These are phyloP conservation scores for Cardiospermum halicacabum DNA, from an alignment of 345 rosid species.

Conservation along the genomic window DNA sequence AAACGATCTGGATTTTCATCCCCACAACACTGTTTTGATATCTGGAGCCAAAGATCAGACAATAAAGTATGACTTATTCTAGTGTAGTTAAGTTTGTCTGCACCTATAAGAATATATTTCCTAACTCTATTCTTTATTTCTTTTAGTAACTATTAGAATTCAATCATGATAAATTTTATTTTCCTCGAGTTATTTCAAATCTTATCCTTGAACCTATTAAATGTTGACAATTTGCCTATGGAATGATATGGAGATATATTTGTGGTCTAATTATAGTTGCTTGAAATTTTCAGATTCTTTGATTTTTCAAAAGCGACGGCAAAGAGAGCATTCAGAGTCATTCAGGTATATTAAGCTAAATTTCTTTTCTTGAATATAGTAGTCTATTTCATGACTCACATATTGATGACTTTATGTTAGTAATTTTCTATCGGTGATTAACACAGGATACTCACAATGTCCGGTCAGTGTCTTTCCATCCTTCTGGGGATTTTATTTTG, in stretches of 20 bases:
- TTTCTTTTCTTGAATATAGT: constrained; percentile 10
- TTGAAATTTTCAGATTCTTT: constrained; percentile 50
- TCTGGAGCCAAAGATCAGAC: constrained; percentile 78
- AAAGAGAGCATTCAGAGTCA: constrained; percentile 77
- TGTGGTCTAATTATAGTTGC: neutral
- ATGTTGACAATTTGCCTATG: neutral
- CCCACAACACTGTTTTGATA: constrained; percentile 62
- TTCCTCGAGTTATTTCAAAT: neutral
- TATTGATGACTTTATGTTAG: constrained; percentile 1
- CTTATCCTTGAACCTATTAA: neutral
- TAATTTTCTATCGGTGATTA: constrained; percentile 16
- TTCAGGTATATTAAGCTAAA: too few species aligned
- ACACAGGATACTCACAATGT: constrained; percentile 79
- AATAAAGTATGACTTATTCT: constrained; percentile 51
- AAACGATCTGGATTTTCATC: constrained; percentile 86
- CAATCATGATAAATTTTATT: neutral
- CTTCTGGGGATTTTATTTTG: constrained; percentile 74
- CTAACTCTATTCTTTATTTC: neutral
- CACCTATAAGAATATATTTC: neutral
- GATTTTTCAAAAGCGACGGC: constrained; percentile 84
- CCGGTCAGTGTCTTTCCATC: constrained; percentile 80
- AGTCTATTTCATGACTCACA: constrained; percentile 2
- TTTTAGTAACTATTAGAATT: constrained; percentile 5
- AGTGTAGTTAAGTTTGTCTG: neutral
- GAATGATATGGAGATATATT: neutral